Base-by-base conservation (phyloP, 2,329 filamentous ascomycete genomes). In the Cladosporium sphaerospermum region DNA sequence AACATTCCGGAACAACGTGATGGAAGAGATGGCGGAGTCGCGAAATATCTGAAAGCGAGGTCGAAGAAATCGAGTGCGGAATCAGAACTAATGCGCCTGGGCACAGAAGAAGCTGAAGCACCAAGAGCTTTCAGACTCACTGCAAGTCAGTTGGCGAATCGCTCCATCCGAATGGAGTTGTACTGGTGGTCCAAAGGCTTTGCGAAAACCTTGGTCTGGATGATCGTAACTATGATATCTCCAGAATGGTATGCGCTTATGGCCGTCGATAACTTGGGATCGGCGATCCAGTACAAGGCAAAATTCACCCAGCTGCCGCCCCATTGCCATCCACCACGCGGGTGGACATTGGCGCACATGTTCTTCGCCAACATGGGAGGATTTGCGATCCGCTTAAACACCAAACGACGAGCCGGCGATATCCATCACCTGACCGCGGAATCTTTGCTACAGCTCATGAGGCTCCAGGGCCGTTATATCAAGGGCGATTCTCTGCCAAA, bases 311-410 rank as follows among this genome's bases (percentile, higher is more conserved):
- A 40, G 19, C 36, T 31, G 14, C 3, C 9, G n/a, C 31, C 16
- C 32, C 28, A 33, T 19, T 13, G 14, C 11, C 45, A 47, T 36
- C 32, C 32, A 32, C 14, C 32, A 6, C 23, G 18, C 2, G 23
- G 44, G 9, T 66, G 64, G 63, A 65, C 63, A 2, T 54, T 62
- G 2, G 49, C 57, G 9, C 66, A 69, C 10, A 57, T 56, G 8
- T 69, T 69, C 43, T 69, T 64, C 31, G 59, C 62, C n/a, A 56
- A 62, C 11, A 68, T 65, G 63, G 65, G 67, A 0, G 65, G 68
- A 0, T 56, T 68, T 7, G 33, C 32, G 4, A 16, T 47, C 13
- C 34, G 40, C 40, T 23, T 2, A 1, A 42, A 19, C 13, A 23
- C 40, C 16, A 10, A 10, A 6, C 40, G 19, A 10, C 40, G 40